Percentiles rank a stretch among this genome's conserved stretches.
phyloP scores from a whole-genome alignment of 108 stramenopile species.

The Parmales sp. region DNA sequence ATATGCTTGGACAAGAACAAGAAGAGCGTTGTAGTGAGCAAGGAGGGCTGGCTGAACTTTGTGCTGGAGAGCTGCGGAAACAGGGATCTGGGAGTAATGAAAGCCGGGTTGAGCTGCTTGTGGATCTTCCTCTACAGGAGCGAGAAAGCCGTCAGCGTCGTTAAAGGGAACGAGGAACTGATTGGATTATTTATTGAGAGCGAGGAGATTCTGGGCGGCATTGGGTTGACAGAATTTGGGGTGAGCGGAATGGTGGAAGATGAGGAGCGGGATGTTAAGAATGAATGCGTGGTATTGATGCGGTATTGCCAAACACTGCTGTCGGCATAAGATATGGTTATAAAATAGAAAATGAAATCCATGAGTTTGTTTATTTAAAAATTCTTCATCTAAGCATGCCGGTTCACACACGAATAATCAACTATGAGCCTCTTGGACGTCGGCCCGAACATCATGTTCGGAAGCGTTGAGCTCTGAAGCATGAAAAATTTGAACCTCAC shows the following conservation, averaged over 20 bases:
- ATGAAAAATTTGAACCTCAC: slow-evolving; percentile 69
- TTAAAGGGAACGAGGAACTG: not conserved
- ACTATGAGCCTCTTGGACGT: slow-evolving; percentile 69
- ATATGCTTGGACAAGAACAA: not conserved
- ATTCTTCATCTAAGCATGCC: not conserved
- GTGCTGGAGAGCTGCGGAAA: not conserved
- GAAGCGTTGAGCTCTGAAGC: slow-evolving; percentile 69
- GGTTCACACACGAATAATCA: not conserved
- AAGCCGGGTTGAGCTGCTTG: not conserved
- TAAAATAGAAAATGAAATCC: not conserved
- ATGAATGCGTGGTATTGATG: too few species aligned
- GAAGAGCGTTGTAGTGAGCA: not conserved
- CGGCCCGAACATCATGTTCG: slow-evolving; percentile 70
- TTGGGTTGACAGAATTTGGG: too few species aligned
- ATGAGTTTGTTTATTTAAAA: not conserved
- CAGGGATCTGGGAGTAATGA: not conserved
- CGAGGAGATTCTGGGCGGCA: too few species aligned
- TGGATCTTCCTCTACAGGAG: not conserved
- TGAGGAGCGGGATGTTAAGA: too few species aligned
- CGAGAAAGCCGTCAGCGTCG: not conserved
- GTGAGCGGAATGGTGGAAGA: too few species aligned
- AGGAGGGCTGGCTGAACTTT: not conserved
- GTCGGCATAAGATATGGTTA: too few species aligned
- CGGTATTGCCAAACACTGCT: too few species aligned
- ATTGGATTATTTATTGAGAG: too few species aligned